phyloP scores from a whole-genome alignment of 169 alveolate species.

The Plasmodium vinckei region DNA sequence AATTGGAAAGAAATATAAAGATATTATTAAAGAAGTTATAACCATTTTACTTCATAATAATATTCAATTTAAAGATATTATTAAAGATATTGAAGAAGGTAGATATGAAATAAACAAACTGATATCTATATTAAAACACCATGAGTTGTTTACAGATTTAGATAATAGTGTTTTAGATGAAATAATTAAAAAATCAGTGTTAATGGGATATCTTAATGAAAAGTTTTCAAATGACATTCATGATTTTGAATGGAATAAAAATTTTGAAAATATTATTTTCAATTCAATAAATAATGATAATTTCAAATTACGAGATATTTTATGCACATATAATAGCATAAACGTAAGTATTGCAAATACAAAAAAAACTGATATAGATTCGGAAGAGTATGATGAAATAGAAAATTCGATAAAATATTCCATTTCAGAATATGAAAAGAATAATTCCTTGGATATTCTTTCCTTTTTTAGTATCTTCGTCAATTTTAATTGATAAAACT shows the following conservation, averaged over 20 bases:
- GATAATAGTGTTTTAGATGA: slow-evolving; percentile 22
- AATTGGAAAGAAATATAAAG: slow-evolving; percentile 69
- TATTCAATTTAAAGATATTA: slow-evolving; percentile 19
- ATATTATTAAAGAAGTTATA: slow-evolving; percentile 55
- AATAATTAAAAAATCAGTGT: slow-evolving; percentile 46
- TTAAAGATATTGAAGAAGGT: slow-evolving; percentile 38
- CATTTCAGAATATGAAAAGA: slow-evolving; percentile 31
- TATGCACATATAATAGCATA: slow-evolving; percentile 36
- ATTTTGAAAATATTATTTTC: slow-evolving; percentile 25
- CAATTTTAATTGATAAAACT: slow-evolving; percentile 6
- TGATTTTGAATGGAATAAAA: slow-evolving; percentile 50
- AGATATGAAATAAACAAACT: slow-evolving; percentile 11
- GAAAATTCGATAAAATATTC: slow-evolving; percentile 39
- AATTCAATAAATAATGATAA: slow-evolving; percentile 15
- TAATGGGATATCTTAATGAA: slow-evolving; percentile 57
- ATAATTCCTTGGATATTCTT: slow-evolving; percentile 31
- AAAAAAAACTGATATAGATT: slow-evolving; percentile 13
- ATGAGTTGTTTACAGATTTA: slow-evolving; percentile 31
- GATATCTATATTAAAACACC: slow-evolving; percentile 9
- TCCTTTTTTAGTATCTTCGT: slow-evolving; percentile 35
- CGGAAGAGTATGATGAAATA: slow-evolving; percentile 40
- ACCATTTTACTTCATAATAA: slow-evolving; percentile 21
- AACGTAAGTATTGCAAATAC: slow-evolving; percentile 21
- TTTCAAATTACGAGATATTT: slow-evolving; percentile 30
- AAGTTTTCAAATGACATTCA: slow-evolving; percentile 55